Base-by-base conservation (phyloP, 1,139 yeast genomes). In the Geotrichum carabidarum region DNA sequence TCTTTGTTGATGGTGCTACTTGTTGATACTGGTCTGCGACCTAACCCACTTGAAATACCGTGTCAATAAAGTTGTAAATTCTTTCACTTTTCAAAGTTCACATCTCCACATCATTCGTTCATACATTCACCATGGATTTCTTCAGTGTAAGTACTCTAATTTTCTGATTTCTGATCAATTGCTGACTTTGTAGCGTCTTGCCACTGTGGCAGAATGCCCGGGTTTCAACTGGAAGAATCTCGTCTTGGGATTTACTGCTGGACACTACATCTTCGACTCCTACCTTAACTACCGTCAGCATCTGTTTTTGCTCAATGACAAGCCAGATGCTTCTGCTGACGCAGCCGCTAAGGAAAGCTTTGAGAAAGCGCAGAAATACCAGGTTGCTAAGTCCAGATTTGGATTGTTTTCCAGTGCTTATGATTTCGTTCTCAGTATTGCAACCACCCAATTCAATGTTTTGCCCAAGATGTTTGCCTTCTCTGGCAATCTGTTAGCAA, bases 261-360 rank as follows among this genome's bases (percentile, higher is more conserved):
- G 88, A 40, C 89, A 88, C 68, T 88, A 78, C 66, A 70, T 77
- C 6, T 89, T 89, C 67, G 94, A 88, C 63, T 76, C 84, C 15
- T 87, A 85, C 67, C 74, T 91, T 57, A 79, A 83, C 46, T 80
- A 77, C 63, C 83, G 97, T 66, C 98, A 91, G 70, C 86, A 85
- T 68, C 78, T 77, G 62, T 86, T 84, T 2, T 77, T 89, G 60
- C 75, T 77, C 44, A 74, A 78, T 17, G 79, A 82, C 27, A 62
- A 66, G 32, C 74, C 83, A 30, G 96, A 96, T 17, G 72, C 74
- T 5, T 79, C 84, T 8, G 78, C 80, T 60, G 81, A 78, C 36
- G 86, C 68, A 1, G 66, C 71, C 4, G 81, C 84, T 51, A 77
- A 80, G 48, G 86, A 86, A 57, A 87, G 93, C 2, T 88, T 87